Conservation (phyloP, 495 filamentous ascomycete genomes). For the Neurospora hispaniola region DNA sequence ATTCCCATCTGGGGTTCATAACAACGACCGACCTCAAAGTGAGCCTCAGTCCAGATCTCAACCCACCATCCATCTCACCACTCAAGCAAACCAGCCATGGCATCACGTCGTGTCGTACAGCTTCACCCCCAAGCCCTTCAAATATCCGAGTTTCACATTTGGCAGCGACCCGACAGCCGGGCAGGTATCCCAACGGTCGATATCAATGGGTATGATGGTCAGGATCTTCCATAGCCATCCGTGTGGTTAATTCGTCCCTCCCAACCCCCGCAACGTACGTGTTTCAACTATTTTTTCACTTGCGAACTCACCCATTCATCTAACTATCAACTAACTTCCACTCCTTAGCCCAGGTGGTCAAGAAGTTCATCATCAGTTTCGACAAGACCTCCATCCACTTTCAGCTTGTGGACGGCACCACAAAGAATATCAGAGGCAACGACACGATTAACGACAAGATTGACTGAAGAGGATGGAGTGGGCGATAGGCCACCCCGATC, state of each 20-base stretch:
- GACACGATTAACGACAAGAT: background rate
- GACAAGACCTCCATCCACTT: background rate
- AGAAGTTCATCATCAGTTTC: background rate
- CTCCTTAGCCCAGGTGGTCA: accelerated
- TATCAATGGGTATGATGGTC: background rate
- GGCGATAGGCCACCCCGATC: background rate
- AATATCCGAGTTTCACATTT: background rate
- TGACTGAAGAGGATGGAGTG: background rate
- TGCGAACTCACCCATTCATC: background rate
- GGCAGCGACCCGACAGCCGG: background rate
- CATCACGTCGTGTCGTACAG: background rate
- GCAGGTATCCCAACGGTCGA: background rate
- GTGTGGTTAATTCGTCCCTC: background rate
- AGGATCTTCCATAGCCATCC: background rate
- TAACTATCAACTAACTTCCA: background rate
- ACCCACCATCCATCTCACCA: background rate
- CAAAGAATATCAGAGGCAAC: background rate
- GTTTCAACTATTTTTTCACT: background rate
- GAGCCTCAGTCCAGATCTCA: background rate
- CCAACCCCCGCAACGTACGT: background rate
- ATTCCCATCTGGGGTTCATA: background rate
- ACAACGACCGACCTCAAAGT: background rate
- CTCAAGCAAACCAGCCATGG: background rate
- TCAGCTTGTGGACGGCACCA: background rate
- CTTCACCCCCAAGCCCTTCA: background rate